Evolutionary conservation across 1,139 yeast genomes (phyloP), one percentile per base, ranked within the genome.

Genomic region (Taphrina confusa): DNA sequence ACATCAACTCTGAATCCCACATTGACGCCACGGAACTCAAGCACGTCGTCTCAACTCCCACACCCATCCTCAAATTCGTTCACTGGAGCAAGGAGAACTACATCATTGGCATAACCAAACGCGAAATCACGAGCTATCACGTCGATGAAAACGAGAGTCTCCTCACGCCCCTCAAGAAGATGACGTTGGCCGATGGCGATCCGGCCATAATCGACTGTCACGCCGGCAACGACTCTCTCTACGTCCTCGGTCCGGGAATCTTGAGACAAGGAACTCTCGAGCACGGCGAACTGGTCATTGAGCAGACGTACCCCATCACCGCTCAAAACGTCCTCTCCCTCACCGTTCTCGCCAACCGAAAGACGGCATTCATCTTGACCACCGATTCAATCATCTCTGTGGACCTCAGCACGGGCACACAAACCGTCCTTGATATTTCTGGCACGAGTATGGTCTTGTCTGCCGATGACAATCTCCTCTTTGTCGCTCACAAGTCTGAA

Each of bases 1-100:
- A 52, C 25, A 30, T 52, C 27, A 18, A 40, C n/a, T 28, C 49
- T 14, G 57, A 52, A 28, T 37, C 57, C 4, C 40, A 31, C n/a
- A 22, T 44, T 12, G 57, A 52, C 31, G 49, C 40, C 14, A 30
- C 37, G 12, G 37, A 42, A 14, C 25, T 52, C 34, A 33, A 44
- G 18, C 14, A 27, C 16, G 47, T 52, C 23, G 36, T 52, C 18
- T 49, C 47, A 6, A 36, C 46, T 18, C 27, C 23, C 16, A 42
- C 39, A 6, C 47, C 57, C 3, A 16, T 52, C 23, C 20, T 28
- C n/a, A 52, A 52, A 34, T 44, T 52, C 34, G 16, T 52, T 23
- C 39, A 33, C 1, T 31, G 36, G 28, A 18, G 14, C 23, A 52
- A 40, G 22, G 57, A 40, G 3, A 40, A 40, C 40, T 42, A 22